Conservation (phyloP, 176 grass and related monocot genomes). For the Olyra latifolia region DNA sequence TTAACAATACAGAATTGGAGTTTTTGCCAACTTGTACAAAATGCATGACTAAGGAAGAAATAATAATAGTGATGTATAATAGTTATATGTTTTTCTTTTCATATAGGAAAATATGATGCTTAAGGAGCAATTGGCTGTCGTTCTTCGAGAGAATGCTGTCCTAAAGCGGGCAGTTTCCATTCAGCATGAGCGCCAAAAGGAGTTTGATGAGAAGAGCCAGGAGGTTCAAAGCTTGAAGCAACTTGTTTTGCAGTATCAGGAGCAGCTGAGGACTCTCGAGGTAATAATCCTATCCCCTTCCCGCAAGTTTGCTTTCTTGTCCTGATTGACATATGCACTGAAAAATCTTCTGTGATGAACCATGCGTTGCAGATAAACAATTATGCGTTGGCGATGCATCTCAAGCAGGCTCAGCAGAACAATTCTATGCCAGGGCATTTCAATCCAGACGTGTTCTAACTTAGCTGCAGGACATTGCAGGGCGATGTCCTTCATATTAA, state of each 20-base stretch:
- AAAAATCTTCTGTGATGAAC: not conserved
- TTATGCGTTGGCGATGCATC: constrained; percentile 76
- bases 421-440: constrained; percentile 65
- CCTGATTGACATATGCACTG: constrained; percentile 1
- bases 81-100: not conserved
- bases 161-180: constrained; percentile 81
- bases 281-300: constrained; percentile 22
- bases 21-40: not conserved
- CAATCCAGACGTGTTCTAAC: constrained; percentile 75
- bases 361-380: constrained; percentile 64
- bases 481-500: not conserved
- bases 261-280: constrained; percentile 78
- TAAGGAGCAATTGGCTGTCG: constrained; percentile 63
- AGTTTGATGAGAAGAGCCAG: constrained; percentile 52
- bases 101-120: constrained; percentile 78
- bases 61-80: not conserved
- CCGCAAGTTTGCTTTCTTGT: not conserved
- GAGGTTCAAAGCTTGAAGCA: constrained; percentile 80
- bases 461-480: not conserved
- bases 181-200: constrained; percentile 86
- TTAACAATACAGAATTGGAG: not conserved
- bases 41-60: not conserved
- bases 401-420: constrained; percentile 84
- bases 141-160: constrained; percentile 65
- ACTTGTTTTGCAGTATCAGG: constrained; percentile 77